Evolutionary conservation across 1,284 basidiomycete genomes (phyloP), one percentile per base, ranked within the genome.

Genomic region (Kwoniella shivajii): DNA sequence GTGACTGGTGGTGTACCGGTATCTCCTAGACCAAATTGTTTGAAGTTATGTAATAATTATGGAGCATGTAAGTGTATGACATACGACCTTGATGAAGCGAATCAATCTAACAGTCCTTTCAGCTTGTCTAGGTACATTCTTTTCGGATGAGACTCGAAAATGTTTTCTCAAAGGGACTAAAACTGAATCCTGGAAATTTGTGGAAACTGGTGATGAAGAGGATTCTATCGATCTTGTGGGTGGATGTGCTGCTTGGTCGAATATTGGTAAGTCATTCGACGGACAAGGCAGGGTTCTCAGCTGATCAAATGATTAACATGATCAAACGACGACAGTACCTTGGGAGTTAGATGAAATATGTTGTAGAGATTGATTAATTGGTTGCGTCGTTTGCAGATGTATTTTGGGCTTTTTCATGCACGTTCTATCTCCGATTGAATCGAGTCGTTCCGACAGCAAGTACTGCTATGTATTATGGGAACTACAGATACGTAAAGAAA

Each of bases 101-200:
- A n/a, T n/a, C n/a, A n/a, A n/a, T n/a, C n/a, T n/a, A 2, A 49
- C 30, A 9, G 11, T 14, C 18, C 6, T 6, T 30, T 14, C 29
- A 59, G 59, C 61, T n/a, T 66, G 65, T 49, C 54, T 52, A 18
- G 65, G 62, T 3, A 46, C 60, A 9, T 66, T 38, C 53, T 64
- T 54, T 38, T 57, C 60, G 37, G 51, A 51, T 20, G 30, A 47
- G 4, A 31, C 31, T 9, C 26, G 39, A 11, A 33, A 46, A 22
- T 66, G 62, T 50, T 62, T 39, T 44, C 52, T 66, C 33, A 66
- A 66, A 47, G 65, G 65, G 4, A 49, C 30, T 22, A 56, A 60
- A 26, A 57, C 54, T 4, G 53, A 26, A 26, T 31, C 20, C 6
- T 66, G 64, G 65, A 29, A 38, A 22, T 66, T 62, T 37, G 34